Conservation (phyloP, 2,329 filamentous ascomycete species). For the Fusarium sp. region DNA sequence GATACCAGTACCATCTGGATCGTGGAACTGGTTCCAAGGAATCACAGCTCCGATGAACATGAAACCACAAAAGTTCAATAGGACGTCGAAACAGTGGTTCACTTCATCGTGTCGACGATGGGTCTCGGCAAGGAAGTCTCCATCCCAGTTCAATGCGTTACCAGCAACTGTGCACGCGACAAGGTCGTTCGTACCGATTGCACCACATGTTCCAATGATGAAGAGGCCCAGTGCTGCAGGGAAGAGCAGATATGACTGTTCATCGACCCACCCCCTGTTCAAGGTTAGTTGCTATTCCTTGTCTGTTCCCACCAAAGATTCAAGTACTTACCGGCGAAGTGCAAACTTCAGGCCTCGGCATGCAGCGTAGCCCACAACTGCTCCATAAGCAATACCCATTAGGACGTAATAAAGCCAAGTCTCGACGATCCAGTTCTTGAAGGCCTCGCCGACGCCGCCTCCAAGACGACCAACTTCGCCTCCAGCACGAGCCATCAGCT, state of each 20-base stretch:
- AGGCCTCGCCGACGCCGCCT: conserved; percentile 63
- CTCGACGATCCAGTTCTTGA: conserved; percentile 71
- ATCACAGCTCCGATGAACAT: conserved; percentile 70
- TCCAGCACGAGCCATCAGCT: conserved; percentile 39
- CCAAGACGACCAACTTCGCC: conserved; percentile 64
- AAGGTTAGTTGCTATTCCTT: background rate
- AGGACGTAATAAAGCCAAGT: conserved; percentile 71
- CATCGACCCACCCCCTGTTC: conserved; percentile 66
- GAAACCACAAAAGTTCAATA: conserved; percentile 72
- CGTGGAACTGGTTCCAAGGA: conserved; percentile 68
- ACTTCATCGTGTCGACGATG: conserved; percentile 71
- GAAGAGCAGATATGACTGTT: conserved; percentile 66
- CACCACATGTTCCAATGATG: conserved; percentile 68
- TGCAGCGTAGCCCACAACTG: conserved; percentile 62
- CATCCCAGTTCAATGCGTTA: conserved; percentile 72
- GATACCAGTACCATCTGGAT: conserved; percentile 65
- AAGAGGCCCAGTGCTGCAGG: conserved; percentile 68
- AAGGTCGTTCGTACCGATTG: conserved; percentile 70
- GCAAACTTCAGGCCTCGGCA: conserved; percentile 62
- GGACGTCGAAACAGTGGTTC: conserved; percentile 68
- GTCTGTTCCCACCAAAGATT: background rate
- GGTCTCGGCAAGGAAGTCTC: conserved; percentile 68
- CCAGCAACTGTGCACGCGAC: conserved; percentile 73
- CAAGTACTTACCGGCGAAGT: conserved; percentile 50
- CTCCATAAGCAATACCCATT: conserved; percentile 66